These are phyloP conservation scores for Blumeria hordei DNA, from an alignment of 2,329 filamentous ascomycete genomes.

Conservation along the genomic window DNA sequence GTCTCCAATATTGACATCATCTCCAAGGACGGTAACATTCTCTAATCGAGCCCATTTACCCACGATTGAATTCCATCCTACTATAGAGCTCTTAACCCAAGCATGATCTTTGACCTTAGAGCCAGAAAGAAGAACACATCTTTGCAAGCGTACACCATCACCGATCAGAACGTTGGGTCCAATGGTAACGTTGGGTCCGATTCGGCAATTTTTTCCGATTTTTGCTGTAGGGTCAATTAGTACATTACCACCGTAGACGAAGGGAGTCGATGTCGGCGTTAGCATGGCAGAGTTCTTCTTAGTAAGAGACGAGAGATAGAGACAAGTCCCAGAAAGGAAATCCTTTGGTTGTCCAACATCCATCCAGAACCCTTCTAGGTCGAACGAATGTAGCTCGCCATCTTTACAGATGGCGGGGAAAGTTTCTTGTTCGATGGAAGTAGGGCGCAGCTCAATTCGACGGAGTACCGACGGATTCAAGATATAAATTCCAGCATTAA, in stretches of 20 bases:
- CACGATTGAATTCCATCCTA: slow-evolving; percentile 93
- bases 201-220: slow-evolving; percentile 96
- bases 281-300: slow-evolving; percentile 79
- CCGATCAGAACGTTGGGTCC: slow-evolving; percentile 80
- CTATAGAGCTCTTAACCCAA: slow-evolving; percentile 96
- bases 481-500: slow-evolving; percentile 97
- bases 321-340: slow-evolving; percentile 84
- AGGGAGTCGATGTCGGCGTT: slow-evolving; percentile 47
- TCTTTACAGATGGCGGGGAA: slow-evolving; percentile 87
- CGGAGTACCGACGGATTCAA: slow-evolving; percentile 76
- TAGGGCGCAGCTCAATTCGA: slow-evolving; percentile 87
- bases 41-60: slow-evolving; percentile 90
- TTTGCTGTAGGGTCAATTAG: slow-evolving; percentile 83
- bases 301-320: slow-evolving; percentile 79
- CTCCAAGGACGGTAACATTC: slow-evolving; percentile 92
- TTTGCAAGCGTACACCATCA: slow-evolving; percentile 81
- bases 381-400: slow-evolving; percentile 80
- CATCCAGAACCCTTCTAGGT: slow-evolving; percentile 98
- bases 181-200: slow-evolving; percentile 91
- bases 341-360: slow-evolving; percentile 97
- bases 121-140: slow-evolving; percentile 69
- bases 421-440: slow-evolving; percentile 95
- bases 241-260: slow-evolving; percentile 82
- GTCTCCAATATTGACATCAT: slow-evolving; percentile 92
- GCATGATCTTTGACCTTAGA: slow-evolving; percentile 97